phyloP scores from a whole-genome alignment of 805 yeast species.

The Saccharomycopsis sp. region DNA sequence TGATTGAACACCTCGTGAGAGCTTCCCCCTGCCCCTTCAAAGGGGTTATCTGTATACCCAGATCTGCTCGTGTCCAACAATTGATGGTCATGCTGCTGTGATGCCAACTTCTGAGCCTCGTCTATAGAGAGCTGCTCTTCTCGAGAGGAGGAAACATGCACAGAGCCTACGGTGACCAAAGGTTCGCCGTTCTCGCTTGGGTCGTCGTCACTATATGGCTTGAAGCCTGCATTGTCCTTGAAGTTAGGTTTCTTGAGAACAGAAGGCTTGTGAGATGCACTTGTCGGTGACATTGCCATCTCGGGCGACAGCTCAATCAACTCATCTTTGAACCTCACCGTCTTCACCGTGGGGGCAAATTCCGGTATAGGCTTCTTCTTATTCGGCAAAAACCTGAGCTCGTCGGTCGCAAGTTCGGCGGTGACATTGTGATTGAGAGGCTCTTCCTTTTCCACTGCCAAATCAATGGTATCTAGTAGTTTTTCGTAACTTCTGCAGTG shows the following conservation, averaged over 20 bases:
- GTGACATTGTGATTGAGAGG: not conserved
- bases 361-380: slow-evolving; percentile 15
- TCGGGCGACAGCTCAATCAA: slow-evolving; percentile 15
- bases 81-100: no score
- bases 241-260: no score
- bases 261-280: no score
- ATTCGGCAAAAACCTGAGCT: slow-evolving; percentile 6
- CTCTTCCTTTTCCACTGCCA: slow-evolving; percentile 17
- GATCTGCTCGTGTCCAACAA: no score
- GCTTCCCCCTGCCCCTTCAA: no score
- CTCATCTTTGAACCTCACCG: slow-evolving; percentile 20
- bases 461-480: slow-evolving; percentile 14
- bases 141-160: no score
- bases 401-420: slow-evolving; percentile 8
- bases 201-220: slow-evolving; percentile 4
- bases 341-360: slow-evolving; percentile 11
- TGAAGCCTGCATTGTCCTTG: not conserved
- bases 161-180: no score
- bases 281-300: not conserved
- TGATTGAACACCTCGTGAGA: slow-evolving; percentile 31
- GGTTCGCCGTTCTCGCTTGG: no score
- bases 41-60: no score
- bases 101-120: no score
- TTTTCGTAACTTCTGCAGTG: slow-evolving; percentile 13
- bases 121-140: no score